phyloP scores from a whole-genome alignment of 2,329 filamentous ascomycete species.

The Ophiostoma perfectum region DNA sequence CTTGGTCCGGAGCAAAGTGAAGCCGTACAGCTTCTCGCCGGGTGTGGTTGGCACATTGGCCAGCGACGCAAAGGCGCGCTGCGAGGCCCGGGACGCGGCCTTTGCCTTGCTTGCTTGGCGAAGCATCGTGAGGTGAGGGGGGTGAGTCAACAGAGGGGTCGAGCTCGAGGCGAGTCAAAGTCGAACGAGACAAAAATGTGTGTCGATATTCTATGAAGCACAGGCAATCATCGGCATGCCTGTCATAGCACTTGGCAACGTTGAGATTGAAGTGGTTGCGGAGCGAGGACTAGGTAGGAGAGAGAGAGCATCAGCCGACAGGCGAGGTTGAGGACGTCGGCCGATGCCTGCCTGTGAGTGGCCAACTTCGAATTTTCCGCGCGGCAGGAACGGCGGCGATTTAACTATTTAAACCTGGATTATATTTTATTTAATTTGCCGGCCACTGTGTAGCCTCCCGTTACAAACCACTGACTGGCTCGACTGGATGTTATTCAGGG shows the following conservation, averaged over 20 bases:
- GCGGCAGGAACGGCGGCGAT: slow-evolving; percentile 18
- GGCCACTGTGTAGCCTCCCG: not conserved
- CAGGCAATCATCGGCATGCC: slow-evolving; percentile 24
- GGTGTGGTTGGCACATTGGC: slow-evolving; percentile 63
- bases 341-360: slow-evolving; percentile 19
- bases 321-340: slow-evolving; percentile 15
- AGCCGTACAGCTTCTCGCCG: slow-evolving; percentile 86
- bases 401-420: not conserved
- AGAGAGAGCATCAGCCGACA: slow-evolving; percentile 6
- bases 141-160: not conserved
- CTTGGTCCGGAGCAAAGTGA: slow-evolving; percentile 82
- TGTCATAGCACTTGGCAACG: slow-evolving; percentile 21
- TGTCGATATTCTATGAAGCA: slow-evolving; percentile 14
- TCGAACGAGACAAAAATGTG: not conserved
- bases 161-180: too few relatives aligned
- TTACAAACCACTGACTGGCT: not conserved
- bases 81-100: slow-evolving; percentile 14
- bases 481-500: not conserved
- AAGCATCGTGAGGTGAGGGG: slow-evolving; percentile 19
- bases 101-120: slow-evolving; percentile 16
- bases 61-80: slow-evolving; percentile 35
- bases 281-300: not conserved
- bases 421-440: not conserved
- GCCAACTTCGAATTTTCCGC: slow-evolving; percentile 18
- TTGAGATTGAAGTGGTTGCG: not conserved